These are phyloP conservation scores for Chlorella sp. DNA, from an alignment of 139 green algal species.

Conservation along the genomic window DNA sequence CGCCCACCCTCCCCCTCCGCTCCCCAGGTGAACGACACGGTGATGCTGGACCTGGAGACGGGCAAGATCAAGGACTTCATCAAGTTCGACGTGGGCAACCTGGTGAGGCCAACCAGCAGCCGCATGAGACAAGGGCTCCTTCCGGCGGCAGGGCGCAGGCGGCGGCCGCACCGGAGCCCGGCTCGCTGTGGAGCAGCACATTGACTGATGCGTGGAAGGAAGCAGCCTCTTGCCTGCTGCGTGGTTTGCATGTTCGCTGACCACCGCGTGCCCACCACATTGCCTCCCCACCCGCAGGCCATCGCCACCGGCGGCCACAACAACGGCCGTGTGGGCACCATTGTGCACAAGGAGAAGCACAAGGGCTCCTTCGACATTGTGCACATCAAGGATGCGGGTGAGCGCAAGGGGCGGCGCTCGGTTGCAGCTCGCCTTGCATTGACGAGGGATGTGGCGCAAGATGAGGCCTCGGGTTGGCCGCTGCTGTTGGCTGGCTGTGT, in stretches of 20 bases:
- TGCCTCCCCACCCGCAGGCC: neutral
- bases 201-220: too few relatives aligned
- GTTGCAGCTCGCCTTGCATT: neutral
- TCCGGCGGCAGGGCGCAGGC: too few relatives aligned
- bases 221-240: too few relatives aligned
- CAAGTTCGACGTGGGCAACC: conserved; percentile 98
- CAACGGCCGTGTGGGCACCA: conserved; percentile 92
- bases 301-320: conserved; percentile 96
- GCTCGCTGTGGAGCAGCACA: too few relatives aligned
- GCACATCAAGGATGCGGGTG: conserved; percentile 92
- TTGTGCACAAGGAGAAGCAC: conserved; percentile 97
- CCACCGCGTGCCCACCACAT: too few relatives aligned
- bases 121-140: too few relatives aligned
- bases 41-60: conserved; percentile 97
- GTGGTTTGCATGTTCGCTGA: too few relatives aligned
- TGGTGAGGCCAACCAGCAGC: conserved; percentile 51
- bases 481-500: too few relatives aligned
- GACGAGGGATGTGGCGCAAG: too few relatives aligned
- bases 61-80: conserved; percentile 96
- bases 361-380: conserved; percentile 95
- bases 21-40: conserved; percentile 91
- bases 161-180: too few relatives aligned
- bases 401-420: neutral
- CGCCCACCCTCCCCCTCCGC: neutral
- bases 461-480: too few relatives aligned